Evolutionary conservation across 305 asterid species (phyloP).

Genomic region (Lippia alba): DNA sequence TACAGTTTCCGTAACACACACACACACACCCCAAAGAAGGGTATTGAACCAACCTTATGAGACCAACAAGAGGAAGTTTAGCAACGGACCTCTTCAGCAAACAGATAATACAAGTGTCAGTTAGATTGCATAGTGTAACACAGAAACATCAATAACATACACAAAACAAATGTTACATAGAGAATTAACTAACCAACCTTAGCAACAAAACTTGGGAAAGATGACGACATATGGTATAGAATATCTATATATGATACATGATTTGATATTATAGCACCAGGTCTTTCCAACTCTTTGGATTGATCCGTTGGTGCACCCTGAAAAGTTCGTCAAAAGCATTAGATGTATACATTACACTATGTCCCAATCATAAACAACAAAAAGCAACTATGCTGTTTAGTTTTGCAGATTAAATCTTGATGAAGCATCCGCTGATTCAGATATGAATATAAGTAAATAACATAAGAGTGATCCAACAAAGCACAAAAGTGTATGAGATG

Average conservation of each 20-base stretch:
- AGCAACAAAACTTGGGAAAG: constrained; percentile 96
- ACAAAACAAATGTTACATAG: constrained; percentile 18
- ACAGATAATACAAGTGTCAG: constrained; percentile 42
- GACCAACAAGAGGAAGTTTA: constrained; percentile 96
- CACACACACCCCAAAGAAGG: background rate
- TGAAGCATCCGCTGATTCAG: constrained; percentile 24
- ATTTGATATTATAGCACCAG: constrained; percentile 85
- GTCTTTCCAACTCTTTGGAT: constrained; percentile 58
- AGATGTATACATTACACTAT: constrained; percentile 19
- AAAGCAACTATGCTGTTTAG: constrained; percentile 2
- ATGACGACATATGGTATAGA: constrained; percentile 84
- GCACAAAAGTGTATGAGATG: background rate
- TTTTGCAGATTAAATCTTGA: constrained; percentile 17
- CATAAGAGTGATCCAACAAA: constrained; percentile 10
- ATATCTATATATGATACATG: constrained; percentile 94
- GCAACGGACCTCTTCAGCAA: constrained; percentile 87
- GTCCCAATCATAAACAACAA: background rate
- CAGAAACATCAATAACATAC: constrained; percentile 16
- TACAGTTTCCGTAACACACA: constrained; percentile 17
- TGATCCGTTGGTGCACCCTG: constrained; percentile 54
- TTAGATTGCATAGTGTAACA: constrained; percentile 30
- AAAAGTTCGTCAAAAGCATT: constrained; percentile 35
- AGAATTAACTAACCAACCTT: constrained; percentile 71
- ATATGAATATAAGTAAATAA: constrained; percentile 15
- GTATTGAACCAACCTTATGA: constrained; percentile 63